A percentile compares a stretch with the other conserved stretches of the same genome.
phyloP scores from a whole-genome alignment of 345 rosid species.

The Eucalyptus curtisii region DNA sequence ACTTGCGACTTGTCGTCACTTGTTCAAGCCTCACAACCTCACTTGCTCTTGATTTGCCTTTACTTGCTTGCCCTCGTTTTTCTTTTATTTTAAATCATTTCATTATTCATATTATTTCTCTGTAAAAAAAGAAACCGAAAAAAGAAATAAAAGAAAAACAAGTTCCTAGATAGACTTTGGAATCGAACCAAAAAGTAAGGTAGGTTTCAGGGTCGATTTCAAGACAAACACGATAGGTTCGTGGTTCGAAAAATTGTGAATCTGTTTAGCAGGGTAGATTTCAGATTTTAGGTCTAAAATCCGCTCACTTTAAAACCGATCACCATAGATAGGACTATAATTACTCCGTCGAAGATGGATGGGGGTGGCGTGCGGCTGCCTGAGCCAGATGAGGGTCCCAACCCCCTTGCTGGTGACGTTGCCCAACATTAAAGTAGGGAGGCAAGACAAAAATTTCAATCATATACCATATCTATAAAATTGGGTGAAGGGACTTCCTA shows the following conservation, averaged over 20 bases:
- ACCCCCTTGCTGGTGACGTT: neutral
- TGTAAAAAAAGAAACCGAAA: too few species aligned
- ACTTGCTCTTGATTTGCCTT: too few species aligned
- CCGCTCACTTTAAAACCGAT: too few species aligned
- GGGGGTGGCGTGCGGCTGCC: neutral
- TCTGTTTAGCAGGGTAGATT: neutral
- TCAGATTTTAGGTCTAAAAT: too few species aligned
- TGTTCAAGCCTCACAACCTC: neutral
- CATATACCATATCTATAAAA: neutral
- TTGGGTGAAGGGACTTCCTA: neutral
- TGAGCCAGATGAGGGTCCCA: neutral
- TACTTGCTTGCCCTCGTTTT: neutral
- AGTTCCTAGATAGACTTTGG: neutral
- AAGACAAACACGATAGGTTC: too few species aligned
- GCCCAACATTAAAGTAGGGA: neutral
- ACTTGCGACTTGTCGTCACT: fast-evolving
- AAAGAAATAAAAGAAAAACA: too few species aligned
- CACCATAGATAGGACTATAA: neutral
- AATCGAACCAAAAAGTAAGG: neutral
- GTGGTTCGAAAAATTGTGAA: too few species aligned
- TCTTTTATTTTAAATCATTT: too few species aligned
- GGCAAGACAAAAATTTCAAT: neutral
- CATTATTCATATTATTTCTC: too few species aligned
- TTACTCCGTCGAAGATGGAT: neutral
- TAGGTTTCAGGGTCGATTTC: too few species aligned